phyloP scores from a whole-genome alignment of 2,329 filamentous ascomycete species.

The Passalora sequoiae region DNA sequence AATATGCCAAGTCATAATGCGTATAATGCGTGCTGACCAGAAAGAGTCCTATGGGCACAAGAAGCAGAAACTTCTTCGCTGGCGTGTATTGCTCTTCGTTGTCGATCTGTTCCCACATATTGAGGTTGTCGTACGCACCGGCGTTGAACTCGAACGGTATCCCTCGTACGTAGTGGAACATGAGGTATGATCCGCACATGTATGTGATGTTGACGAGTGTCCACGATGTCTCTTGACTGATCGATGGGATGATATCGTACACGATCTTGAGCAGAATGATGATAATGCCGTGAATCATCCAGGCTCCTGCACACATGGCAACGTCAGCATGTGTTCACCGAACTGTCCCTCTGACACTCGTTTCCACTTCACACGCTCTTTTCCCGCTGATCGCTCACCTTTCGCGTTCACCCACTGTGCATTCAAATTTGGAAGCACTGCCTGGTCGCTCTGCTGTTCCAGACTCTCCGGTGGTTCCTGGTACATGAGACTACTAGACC shows the following conservation, averaged over 20 bases:
- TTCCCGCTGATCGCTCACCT: constrained; percentile 53
- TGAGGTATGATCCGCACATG: constrained; percentile 97
- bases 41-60: constrained; percentile 89
- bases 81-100: constrained; percentile 98
- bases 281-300: constrained; percentile 93
- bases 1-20: constrained; percentile 94
- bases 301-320: constrained; percentile 63
- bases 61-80: constrained; percentile 95
- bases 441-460: constrained; percentile 96
- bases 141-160: constrained; percentile 99
- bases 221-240: constrained; percentile 98
- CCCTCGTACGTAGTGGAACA: constrained; percentile 98
- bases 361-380: no score
- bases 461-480: constrained; percentile 94
- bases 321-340: constrained; percentile 13
- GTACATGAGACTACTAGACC: constrained; percentile 98
- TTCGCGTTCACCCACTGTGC: constrained; percentile 99
- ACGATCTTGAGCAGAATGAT: constrained; percentile 91
- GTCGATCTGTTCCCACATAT: constrained; percentile 99
- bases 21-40: constrained; percentile 98
- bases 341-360: no score
- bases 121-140: constrained; percentile 96
- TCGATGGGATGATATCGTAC: constrained; percentile 91
- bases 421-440: constrained; percentile 89
- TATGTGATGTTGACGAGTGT: constrained; percentile 98